Base-by-base conservation (phyloP, 192 early-diverging fungal genomes). In the Phycomyces nitens region DNA sequence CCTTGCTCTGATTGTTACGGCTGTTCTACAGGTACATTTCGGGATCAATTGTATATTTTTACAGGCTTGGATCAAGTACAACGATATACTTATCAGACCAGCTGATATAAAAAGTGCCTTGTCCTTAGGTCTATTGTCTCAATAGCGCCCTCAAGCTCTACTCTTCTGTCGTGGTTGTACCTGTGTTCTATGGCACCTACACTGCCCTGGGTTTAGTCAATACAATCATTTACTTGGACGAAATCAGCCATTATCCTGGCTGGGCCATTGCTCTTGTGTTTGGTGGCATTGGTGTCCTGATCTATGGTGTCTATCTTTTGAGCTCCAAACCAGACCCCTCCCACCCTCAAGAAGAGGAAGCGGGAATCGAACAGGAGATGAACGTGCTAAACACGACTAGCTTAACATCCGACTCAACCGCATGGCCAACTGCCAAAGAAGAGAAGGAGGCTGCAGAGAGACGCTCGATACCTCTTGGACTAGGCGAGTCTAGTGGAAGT, bases 61-160 rank as follows among this genome's bases (percentile, higher is more conserved):
- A 42, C 7, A 7, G 7, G 41, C 4, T n/a, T 16, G 5, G 12
- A 15, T 34, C 15, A 27, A 56, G 14, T 5, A 22, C 0, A 56
- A 18, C 12, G 12, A 2, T 47, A 47, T 47, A 7, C 12, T 47
- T 11, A 11, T 47, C 18, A 47, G 29, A 7, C 29, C 29, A 34
- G 29, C 29, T 34, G 29, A 34, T 7, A 34, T 2, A 34, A 34
- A 34, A 34, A 34, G 7, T 34, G 21, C 44, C 16, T n/a, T 38
- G n/a, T n/a, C n/a, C 64, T 56, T 71, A 83, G 82, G 77, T 84
- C 26, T 84, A 82, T 53, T 85, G 83, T 54, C 50, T 85, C 39
- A 85, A 85, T 61, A 77, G 77, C 12, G 81, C 77, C 22, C 58
- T 85, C 5, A 85, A 82, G 55, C 42, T 82, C 8, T 81, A 85